Conservation (phyloP, 2,329 filamentous ascomycete species). For the Rhexocercosporidium sp. region DNA sequence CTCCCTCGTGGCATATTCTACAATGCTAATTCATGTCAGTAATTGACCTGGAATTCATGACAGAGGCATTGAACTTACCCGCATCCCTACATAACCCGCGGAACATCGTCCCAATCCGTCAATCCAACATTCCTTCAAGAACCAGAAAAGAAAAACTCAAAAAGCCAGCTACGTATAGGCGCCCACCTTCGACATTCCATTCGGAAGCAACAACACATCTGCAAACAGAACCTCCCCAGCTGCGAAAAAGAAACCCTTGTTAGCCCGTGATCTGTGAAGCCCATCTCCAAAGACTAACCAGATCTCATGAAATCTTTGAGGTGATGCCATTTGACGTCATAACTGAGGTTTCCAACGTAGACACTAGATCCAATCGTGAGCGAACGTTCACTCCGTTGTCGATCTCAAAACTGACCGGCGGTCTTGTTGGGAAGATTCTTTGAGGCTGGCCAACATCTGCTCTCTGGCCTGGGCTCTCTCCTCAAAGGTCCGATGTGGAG, state of each 20-base stretch:
- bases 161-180: constrained; percentile 86
- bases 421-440: constrained; percentile 96
- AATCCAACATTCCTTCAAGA: constrained; percentile 95
- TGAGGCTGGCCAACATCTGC: constrained; percentile 93
- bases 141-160: constrained; percentile 62
- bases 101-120: constrained; percentile 96
- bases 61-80: constrained; percentile 70
- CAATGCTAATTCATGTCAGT: constrained; percentile 71
- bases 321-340: constrained; percentile 99
- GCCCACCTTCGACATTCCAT: constrained; percentile 99
- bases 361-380: constrained; percentile 53
- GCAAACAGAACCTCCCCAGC: constrained; percentile 99
- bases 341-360: constrained; percentile 98
- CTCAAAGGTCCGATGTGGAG: constrained; percentile 78
- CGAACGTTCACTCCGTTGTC: not conserved
- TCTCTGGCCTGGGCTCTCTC: constrained; percentile 84
- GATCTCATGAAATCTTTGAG: constrained; percentile 99
- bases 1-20: constrained; percentile 99
- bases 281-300: constrained; percentile 65
- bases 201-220: constrained; percentile 98
- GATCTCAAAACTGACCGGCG: constrained; percentile 61
- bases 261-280: constrained; percentile 47
- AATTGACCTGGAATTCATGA: not conserved
- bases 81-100: constrained; percentile 97
- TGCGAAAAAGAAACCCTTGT: constrained; percentile 50